Evolutionary conservation across 2,329 filamentous ascomycete genomes (phyloP).

Genomic region (Pseudomassariella vexata): DNA sequence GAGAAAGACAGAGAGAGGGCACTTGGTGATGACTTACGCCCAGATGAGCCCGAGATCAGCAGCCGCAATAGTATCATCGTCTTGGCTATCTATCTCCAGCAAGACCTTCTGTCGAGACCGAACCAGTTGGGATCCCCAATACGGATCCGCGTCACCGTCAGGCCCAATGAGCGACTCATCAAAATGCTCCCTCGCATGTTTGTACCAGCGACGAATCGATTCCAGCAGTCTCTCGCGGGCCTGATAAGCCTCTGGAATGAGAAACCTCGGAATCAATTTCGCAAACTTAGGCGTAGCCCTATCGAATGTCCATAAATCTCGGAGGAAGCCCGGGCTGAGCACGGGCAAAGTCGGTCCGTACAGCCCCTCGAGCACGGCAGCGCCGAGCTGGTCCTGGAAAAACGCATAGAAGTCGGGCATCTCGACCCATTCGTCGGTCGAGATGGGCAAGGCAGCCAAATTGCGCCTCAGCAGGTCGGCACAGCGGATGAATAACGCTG

Average conservation of each 20-base stretch:
- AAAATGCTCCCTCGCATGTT: constrained; percentile 12
- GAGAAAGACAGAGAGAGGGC: neutral
- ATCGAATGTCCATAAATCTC: constrained; percentile 19
- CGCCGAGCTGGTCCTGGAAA: constrained; percentile 14
- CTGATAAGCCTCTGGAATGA: constrained; percentile 17
- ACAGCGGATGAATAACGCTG: constrained; percentile 18
- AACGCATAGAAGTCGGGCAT: constrained; percentile 15
- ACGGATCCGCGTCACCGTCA: constrained; percentile 14
- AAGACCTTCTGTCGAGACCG: constrained; percentile 12
- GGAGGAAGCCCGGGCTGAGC: constrained; percentile 15
- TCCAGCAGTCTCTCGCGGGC: constrained; percentile 14
- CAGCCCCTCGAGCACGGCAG: constrained; percentile 16
- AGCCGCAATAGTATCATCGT: constrained; percentile 11
- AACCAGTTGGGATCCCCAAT: constrained; percentile 14
- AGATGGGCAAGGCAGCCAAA: constrained; percentile 10
- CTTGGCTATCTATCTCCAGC: constrained; percentile 9
- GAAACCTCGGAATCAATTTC: constrained; percentile 14
- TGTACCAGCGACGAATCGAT: constrained; percentile 14
- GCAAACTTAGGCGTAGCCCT: neutral
- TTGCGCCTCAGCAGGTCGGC: constrained; percentile 13
- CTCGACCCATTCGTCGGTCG: constrained; percentile 11
- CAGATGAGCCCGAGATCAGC: constrained; percentile 14
- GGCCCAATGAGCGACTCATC: constrained; percentile 8
- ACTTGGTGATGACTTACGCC: constrained; percentile 13
- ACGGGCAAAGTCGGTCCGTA: constrained; percentile 18